Base-by-base conservation (phyloP, 2,329 filamentous ascomycete genomes). In the Tetracladium maxilliforme region DNA sequence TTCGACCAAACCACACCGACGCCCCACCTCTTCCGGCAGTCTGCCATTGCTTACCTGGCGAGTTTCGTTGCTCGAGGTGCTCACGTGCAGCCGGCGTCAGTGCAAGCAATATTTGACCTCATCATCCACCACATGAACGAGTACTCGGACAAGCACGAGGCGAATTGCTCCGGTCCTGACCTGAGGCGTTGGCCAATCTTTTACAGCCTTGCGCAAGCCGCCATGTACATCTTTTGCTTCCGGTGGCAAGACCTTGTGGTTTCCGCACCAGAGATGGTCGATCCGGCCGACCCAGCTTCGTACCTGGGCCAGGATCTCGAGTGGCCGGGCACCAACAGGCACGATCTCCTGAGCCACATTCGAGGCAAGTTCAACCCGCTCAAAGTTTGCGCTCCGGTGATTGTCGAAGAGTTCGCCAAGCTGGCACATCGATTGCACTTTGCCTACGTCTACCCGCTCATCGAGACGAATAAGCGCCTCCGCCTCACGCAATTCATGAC, bases 31-130 rank as follows among this genome's bases (percentile, higher is more conserved):
- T 50, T 83, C 21, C 78, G 82, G 30, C 79, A 94, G 43, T 76
- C 83, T 7, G 83, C 90, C 1, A 81, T 83, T 14, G 81, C 87
- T 4, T 98, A 98, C 44, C 70, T 95, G 13, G 83, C 86, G 14
- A 93, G 86, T 40, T 98, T 94, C 46, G 82, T 94, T 21, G 83
- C 90, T 5, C 73, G 90, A 30, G 90, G 86, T 12, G 80, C 81
- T 6, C 79, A 83, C 42, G 74, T 98, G 10, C 70, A 78, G 7
- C 59, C 71, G 12, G 63, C 73, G 28, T 65, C 82, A 5, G 79
- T 94, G n/a, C 74, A 79, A 28, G 74, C 76, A 28, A 80, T 92
- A 14, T 90, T 92, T 43, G 64, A 71, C 26, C 67, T 87, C 3
- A 69, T 98, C 20, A 71, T 83, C 30, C 64, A 67, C 25, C 77